phyloP scores from a whole-genome alignment of 176 grass and related monocot species.

The Echinochloa phyllopogon region DNA sequence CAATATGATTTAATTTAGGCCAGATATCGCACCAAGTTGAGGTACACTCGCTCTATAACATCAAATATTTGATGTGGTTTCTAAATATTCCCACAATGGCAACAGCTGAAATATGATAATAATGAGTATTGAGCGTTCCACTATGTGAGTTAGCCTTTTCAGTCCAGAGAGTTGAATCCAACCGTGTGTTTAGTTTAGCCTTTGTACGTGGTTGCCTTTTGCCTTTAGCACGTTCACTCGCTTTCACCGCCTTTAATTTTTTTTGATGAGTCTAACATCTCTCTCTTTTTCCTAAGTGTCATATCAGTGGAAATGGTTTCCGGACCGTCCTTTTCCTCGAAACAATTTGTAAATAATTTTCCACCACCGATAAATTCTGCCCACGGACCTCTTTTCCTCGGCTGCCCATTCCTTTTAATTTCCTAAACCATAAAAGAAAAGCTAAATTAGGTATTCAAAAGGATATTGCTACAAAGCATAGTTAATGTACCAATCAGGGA shows the following conservation, averaged over 20 bases:
- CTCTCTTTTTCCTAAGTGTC: neutral
- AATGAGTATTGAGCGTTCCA: neutral
- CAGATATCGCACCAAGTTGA: neutral
- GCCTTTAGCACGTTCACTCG: conserved; percentile 31
- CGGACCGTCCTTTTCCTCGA: neutral
- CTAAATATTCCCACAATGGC: conserved; percentile 18
- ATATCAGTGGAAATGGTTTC: neutral
- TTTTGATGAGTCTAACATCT: conserved; percentile 1
- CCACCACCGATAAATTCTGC: neutral
- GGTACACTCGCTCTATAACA: neutral
- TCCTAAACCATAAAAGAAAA: neutral
- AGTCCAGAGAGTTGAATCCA: conserved; percentile 26
- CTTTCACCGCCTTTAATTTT: conserved; percentile 6
- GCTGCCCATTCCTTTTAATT: no score
- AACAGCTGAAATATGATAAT: neutral
- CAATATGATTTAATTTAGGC: neutral
- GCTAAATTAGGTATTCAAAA: neutral
- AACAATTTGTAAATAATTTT: neutral
- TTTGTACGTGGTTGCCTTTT: conserved; percentile 25
- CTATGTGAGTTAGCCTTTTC: neutral
- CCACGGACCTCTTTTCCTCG: neutral
- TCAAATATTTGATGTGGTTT: conserved; percentile 5
- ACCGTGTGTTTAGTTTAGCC: conserved; percentile 37
- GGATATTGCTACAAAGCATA: neutral
- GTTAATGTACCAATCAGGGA: neutral